Evolutionary conservation across 345 rosid species (phyloP), one percentile per base, ranked within the genome.

Genomic region (Eutrema japonicum): DNA sequence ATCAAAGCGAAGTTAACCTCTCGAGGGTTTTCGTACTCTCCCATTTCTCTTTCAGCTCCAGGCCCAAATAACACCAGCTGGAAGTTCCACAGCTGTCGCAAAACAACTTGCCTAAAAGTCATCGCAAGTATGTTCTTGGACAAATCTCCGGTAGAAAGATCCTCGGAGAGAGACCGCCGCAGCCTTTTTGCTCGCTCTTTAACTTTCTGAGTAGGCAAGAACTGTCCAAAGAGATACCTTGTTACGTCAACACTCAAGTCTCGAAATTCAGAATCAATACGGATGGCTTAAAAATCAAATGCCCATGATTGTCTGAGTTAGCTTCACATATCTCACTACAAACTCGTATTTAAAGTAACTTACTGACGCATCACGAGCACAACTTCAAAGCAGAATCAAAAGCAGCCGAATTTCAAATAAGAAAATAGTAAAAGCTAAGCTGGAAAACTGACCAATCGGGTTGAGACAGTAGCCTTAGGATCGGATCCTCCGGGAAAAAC

Each of bases 41-140:
- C 82, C 88, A 89, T 89, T 45, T 89, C 77, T 78, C 95, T 82
- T 72, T 82, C 83, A 8, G 89, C 55, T 60, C 97, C 98, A 47
- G 97, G 96, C 30, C 73, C 68, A 56, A 86, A 89, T 56, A 91
- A 72, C 48, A 81, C 81, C 12, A 94, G 80, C 74, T 91, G 89
- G 58, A 94, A 89, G 81, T 79, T 88, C 90, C 90, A 86, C 26
- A 94, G 84, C 76, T 85, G 86, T 58, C 89, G 82, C 76, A 88
- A 29, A 62, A 91, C 93, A 38, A 94, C 96, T 82, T 91, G 97
- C 50, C 93, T 85, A 71, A 91, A 91, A 6, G 97, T 94, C 92
- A 89, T 85, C 3, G 96, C 93, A 57, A 94, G 93, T 77, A 94
- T 86, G 79, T 87, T 89, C 43, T 71, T 69, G 0, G 96, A 83